Conservation (phyloP, 306 rosid genomes). For the Albizia julibrissin region DNA sequence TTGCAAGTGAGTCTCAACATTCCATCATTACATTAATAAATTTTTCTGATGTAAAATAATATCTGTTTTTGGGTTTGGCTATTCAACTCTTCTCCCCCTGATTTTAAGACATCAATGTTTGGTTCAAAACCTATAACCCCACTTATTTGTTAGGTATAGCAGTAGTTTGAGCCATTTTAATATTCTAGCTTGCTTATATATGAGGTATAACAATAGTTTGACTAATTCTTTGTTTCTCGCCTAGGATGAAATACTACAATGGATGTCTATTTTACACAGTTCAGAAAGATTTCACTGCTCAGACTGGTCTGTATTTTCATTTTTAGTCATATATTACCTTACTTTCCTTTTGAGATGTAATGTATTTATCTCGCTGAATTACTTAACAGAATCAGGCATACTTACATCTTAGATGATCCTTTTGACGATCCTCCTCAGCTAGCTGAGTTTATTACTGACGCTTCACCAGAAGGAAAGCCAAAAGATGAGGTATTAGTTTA, state of each 20-base stretch:
- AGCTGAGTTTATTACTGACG: slow-evolving; percentile 69
- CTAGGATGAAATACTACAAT: slow-evolving; percentile 82
- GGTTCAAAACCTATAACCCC: background rate
- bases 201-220: background rate
- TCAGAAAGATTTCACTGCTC: slow-evolving; percentile 96
- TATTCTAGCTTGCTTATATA: background rate
- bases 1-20: slow-evolving; percentile 59
- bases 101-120: background rate
- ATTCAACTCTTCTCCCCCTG: background rate
- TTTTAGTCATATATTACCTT: background rate
- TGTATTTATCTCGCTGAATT: slow-evolving; percentile 30
- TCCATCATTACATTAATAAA: background rate
- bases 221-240: background rate
- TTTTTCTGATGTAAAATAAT: background rate
- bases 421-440: slow-evolving; percentile 88
- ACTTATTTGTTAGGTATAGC: no score
- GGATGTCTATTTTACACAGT: slow-evolving; percentile 85
- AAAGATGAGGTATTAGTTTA: slow-evolving; percentile 71
- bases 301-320: slow-evolving; percentile 53
- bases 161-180: no score
- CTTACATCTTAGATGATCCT: slow-evolving; percentile 91
- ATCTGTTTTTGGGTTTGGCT: background rate
- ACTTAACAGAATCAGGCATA: slow-evolving; percentile 80
- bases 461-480: slow-evolving; percentile 95
- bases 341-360: slow-evolving; percentile 6